Evolutionary conservation across 768 basidiomycete genomes (phyloP).

Genomic region (Tricholoma terreum): DNA sequence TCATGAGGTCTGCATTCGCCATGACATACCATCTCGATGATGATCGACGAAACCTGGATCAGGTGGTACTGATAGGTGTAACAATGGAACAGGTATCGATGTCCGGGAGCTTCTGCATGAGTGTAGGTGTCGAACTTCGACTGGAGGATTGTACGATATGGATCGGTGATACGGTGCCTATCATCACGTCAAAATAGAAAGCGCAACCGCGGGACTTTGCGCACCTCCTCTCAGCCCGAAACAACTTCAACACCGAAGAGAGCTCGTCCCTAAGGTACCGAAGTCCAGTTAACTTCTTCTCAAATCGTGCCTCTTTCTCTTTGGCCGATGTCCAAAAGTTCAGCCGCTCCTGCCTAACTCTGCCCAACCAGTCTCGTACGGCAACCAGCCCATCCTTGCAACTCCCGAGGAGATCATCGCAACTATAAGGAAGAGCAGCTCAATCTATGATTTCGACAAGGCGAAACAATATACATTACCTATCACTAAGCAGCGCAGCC

Average conservation of each 20-base stretch:
- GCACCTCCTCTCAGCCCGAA: conserved; percentile 51
- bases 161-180: conserved; percentile 54
- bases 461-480: conserved; percentile 19
- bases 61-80: conserved; percentile 69
- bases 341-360: conserved; percentile 33
- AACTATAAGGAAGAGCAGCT: too few relatives aligned
- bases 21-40: conserved; percentile 39
- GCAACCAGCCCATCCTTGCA: conserved; percentile 40
- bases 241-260: conserved; percentile 36
- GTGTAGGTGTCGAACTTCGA: conserved; percentile 14
- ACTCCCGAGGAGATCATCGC: conserved; percentile 47
- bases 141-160: conserved; percentile 54
- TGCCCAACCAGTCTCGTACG: conserved; percentile 50
- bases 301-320: conserved; percentile 28
- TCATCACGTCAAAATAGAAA: background rate
- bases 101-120: conserved; percentile 49
- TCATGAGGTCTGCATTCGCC: too few relatives aligned
- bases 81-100: conserved; percentile 70
- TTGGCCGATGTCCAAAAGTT: conserved; percentile 32
- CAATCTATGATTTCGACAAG: too few relatives aligned
- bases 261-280: conserved; percentile 37
- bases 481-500: conserved; percentile 43
- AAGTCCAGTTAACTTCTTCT: conserved; percentile 35
- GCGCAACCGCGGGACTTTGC: conserved; percentile 3
- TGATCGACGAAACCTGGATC: conserved; percentile 34